Base-by-base conservation (phyloP, 768 basidiomycete genomes). In the Mycena floridula region DNA sequence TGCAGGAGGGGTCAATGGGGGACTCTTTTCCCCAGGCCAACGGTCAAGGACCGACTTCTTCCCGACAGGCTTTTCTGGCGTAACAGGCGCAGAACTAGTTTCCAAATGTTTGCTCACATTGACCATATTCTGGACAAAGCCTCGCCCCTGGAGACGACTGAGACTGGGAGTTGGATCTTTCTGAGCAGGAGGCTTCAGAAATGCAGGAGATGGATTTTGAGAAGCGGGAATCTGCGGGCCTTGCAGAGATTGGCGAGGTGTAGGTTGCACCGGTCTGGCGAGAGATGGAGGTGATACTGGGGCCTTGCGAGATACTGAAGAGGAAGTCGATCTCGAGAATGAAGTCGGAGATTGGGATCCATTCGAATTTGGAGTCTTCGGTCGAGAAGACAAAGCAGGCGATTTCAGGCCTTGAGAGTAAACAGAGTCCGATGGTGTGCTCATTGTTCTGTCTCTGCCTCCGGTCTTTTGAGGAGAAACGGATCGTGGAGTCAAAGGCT, bases 161-260 rank as follows among this genome's bases (percentile, higher is more conserved):
- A 91, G 77, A 58, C 86, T 89, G 0, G 89, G 89, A 2, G 87
- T 88, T 3, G 77, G 77, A 37, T 88, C 87, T 58, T 89, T 90
- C 42, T 70, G 60, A 3, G 71, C 57, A 7, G 76, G 64, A 2
- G 69, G 65, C 37, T 76, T 80, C 22, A 81, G 64, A 57, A 88
- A 83, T 4, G 75, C 77, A 15, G 79, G 74, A 4, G 84, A 78
- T 23, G 73, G 59, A 18, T 66, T 65, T 13, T 59, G 50, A 4
- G 73, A 69, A 20, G 69, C 38, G 18, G 76, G 67, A 32, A 72
- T 67, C 39, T 66, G 70, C 22, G 72, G 73, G 28, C 57, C 63
- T 47, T 64, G 52, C 1, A 72, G 60, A 0, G 78, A 70, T 2
- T 64, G 53, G 18, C 75, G 74, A 4, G 73, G 68, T 37, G 66